Conservation (phyloP, 495 filamentous ascomycete genomes). For the Penicillium macrosclerotiorum region DNA sequence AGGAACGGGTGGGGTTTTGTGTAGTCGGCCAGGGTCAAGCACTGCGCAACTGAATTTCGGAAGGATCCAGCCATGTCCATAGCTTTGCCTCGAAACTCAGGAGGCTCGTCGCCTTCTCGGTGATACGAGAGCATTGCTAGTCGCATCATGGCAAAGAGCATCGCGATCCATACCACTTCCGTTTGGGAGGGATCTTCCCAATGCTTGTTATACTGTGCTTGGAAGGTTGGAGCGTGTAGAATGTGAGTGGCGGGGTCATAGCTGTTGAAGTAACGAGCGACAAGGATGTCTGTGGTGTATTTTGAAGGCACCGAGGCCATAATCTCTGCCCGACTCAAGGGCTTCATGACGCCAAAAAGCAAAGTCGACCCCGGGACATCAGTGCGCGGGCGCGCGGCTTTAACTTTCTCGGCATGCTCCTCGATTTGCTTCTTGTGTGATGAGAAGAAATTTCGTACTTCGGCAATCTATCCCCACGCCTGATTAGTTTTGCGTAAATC, state of each 20-base stretch:
- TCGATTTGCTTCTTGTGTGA: constrained; percentile 68
- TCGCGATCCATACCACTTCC: constrained; percentile 82
- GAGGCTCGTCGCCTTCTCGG: constrained; percentile 85
- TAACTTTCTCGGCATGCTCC: constrained; percentile 60
- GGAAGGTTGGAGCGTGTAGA: constrained; percentile 83
- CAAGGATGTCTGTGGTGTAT: constrained; percentile 75
- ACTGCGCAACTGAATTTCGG: constrained; percentile 79
- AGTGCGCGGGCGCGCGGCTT: constrained; percentile 57
- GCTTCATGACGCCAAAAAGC: constrained; percentile 67
- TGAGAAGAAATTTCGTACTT: constrained; percentile 86
- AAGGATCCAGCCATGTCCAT: constrained; percentile 78
- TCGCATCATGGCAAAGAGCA: constrained; percentile 85
- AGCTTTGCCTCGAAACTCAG: constrained; percentile 70
- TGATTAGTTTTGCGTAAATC: too few species aligned
- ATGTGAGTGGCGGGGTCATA: constrained; percentile 77
- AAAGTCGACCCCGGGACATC: constrained; percentile 65
- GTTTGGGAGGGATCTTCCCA: constrained; percentile 83
- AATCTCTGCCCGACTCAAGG: constrained; percentile 70
- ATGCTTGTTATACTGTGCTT: constrained; percentile 77
- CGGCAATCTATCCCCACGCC: constrained; percentile 83
- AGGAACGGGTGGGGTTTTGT: constrained; percentile 81
- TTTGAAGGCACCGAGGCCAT: constrained; percentile 76
- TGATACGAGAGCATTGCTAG: constrained; percentile 90
- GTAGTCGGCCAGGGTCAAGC: constrained; percentile 82
- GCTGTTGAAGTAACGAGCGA: constrained; percentile 68